phyloP scores from a whole-genome alignment of 495 filamentous ascomycete species.

The Letharia lupina region DNA sequence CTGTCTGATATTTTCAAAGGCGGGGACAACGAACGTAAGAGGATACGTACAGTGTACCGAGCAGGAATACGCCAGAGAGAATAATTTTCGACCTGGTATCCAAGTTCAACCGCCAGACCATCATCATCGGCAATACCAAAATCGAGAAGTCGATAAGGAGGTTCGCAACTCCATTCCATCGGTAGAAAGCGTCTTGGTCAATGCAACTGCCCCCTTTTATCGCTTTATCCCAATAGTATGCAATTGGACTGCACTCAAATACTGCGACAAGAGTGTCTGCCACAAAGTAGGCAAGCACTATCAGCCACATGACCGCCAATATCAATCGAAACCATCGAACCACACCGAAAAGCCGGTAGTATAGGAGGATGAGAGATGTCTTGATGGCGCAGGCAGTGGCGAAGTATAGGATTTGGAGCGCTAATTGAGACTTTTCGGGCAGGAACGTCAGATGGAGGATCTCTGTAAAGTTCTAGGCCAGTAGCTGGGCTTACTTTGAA shows the following conservation, averaged over 20 bases:
- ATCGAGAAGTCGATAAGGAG: constrained; percentile 39
- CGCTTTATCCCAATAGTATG: constrained; percentile 37
- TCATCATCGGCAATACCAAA: constrained; percentile 38
- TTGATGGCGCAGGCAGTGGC: constrained; percentile 37
- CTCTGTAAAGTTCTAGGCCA: neutral
- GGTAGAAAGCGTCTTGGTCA: constrained; percentile 33
- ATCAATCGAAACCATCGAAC: constrained; percentile 32
- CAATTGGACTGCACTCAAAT: constrained; percentile 37
- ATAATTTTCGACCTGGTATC: constrained; percentile 40
- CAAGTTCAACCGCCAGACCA: constrained; percentile 40
- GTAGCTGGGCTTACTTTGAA: constrained; percentile 30
- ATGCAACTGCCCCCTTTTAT: constrained; percentile 32
- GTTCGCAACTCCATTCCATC: constrained; percentile 40
- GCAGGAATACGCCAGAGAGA: constrained; percentile 39
- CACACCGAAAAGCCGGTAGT: constrained; percentile 38
- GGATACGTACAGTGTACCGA: constrained; percentile 38
- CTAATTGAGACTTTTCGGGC: constrained; percentile 34
- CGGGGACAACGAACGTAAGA: constrained; percentile 27
- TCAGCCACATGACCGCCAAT: constrained; percentile 29
- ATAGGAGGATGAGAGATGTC: constrained; percentile 41
- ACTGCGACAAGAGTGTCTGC: constrained; percentile 36
- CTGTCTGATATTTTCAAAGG: constrained; percentile 24
- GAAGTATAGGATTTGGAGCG: constrained; percentile 41
- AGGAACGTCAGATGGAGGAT: neutral
- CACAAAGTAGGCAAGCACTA: constrained; percentile 33